A percentile compares a stretch with the other conserved stretches of the same genome.
Evolutionary conservation across 495 filamentous ascomycete genomes (phyloP).

Genomic region (Penicillium cosmopolitanum): DNA sequence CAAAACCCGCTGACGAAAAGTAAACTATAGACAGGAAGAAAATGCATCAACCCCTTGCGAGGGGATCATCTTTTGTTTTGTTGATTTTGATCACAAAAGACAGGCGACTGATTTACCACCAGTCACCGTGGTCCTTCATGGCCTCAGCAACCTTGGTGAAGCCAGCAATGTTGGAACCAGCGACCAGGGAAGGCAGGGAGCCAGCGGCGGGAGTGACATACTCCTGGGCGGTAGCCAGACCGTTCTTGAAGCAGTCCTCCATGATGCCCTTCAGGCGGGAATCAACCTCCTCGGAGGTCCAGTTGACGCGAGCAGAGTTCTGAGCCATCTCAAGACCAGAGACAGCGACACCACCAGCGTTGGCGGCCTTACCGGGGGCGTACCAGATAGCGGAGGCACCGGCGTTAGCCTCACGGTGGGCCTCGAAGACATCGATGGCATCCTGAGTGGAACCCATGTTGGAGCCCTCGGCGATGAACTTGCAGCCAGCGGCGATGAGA

Average conservation of each 20-base stretch:
- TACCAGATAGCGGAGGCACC: constrained; percentile 84
- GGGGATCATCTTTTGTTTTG: constrained; percentile 19
- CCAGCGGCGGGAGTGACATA: constrained; percentile 78
- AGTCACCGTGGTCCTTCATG: constrained; percentile 97
- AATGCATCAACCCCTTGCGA: constrained; percentile 26
- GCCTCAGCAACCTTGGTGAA: constrained; percentile 95
- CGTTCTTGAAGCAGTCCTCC: constrained; percentile 91
- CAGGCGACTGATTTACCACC: constrained; percentile 65
- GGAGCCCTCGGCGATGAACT: constrained; percentile 93
- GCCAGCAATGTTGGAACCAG: constrained; percentile 94
- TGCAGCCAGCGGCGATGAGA: constrained; percentile 73
- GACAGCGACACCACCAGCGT: constrained; percentile 96
- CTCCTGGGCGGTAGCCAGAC: constrained; percentile 84
- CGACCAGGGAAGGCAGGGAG: constrained; percentile 85
- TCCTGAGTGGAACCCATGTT: constrained; percentile 99
- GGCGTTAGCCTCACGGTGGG: constrained; percentile 68
- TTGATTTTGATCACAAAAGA: constrained; percentile 1
- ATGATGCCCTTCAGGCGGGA: constrained; percentile 91
- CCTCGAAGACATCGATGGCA: constrained; percentile 94
- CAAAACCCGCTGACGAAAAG: constrained; percentile 37
- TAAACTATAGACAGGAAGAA: constrained; percentile 26
- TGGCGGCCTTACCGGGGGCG: constrained; percentile 90
- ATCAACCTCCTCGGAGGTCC: constrained; percentile 91
- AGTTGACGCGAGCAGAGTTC: constrained; percentile 84
- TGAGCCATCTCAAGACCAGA: constrained; percentile 99